Base-by-base conservation (phyloP, 2,329 filamentous ascomycete genomes). In the Calonectria pauciramosa region DNA sequence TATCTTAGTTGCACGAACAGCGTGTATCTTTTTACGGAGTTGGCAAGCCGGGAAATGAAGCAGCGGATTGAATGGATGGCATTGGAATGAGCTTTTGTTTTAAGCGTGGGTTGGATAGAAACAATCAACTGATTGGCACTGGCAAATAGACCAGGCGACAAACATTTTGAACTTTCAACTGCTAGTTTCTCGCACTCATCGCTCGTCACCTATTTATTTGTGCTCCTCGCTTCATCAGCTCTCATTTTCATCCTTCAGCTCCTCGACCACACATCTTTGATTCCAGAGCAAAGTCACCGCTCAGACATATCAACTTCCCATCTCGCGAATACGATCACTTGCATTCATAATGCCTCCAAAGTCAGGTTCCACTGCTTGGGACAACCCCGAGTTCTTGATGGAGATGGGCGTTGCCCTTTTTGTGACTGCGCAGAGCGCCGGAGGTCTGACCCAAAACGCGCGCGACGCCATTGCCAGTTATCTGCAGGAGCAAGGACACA, bases 381-480 rank as follows among this genome's bases (percentile, higher is more conserved):
- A 83, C 11, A 83, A 83, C 65, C 20, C 81, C 47, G 79, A 73
- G 1, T 82, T 87, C 72, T 82, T 87, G 30, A 76, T 79, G 70
- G 82, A 85, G 32, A 79, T 86, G 52, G 72, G 78, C 13, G 66
- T 86, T 18, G 82, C 78, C 13, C 79, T 87, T 7, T 86, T 85
- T 73, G 76, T 80, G 34, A 79, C 80, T 14, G 79, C 81, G 18
- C 79, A 81, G 44, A 71, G 75, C 1, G 73, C 77, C n/a, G 80
- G 78, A 11, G 79, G 72, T 16, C 80, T 87, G 71, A 79, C 73
- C 18, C 63, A 80, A 18, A 73, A 81, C 32, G 75, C 81, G 41
- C 84, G 83, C 66, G 79, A 81, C 0, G 78, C 78, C 1, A 78
- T 88, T 64, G 80, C 83, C 59, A 74, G 74, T 10, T 82, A 82